Conservation (phyloP, 1,284 basidiomycete genomes). For the Puccinia coronata region DNA sequence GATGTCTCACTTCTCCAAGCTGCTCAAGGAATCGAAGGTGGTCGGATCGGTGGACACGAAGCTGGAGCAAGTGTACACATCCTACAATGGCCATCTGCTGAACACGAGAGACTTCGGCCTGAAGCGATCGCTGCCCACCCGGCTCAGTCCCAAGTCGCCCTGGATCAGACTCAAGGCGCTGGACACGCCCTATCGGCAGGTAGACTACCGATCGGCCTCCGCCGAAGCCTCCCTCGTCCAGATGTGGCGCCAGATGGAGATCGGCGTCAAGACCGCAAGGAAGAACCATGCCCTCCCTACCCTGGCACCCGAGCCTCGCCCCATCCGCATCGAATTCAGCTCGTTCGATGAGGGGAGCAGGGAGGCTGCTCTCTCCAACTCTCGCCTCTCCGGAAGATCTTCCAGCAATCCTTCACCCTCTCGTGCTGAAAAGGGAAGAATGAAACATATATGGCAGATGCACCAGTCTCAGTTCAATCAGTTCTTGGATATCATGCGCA, state of each 20-base stretch:
- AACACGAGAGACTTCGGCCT: constrained; percentile 44
- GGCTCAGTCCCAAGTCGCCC: constrained; percentile 34
- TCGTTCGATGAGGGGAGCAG: constrained; percentile 36
- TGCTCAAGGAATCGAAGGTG: constrained; percentile 49
- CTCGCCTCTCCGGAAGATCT: neutral
- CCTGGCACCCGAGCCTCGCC: constrained; percentile 26
- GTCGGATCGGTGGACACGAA: constrained; percentile 34
- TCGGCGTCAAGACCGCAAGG: constrained; percentile 38
- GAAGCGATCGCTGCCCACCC: constrained; percentile 36
- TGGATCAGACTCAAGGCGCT: constrained; percentile 46
- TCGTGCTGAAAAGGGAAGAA: constrained; percentile 16
- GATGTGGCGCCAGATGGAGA: constrained; percentile 44
- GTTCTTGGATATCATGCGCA: constrained; percentile 37
- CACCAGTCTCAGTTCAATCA: constrained; percentile 41
- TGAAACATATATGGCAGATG: constrained; percentile 51
- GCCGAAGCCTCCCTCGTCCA: constrained; percentile 30
- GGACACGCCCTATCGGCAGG: constrained; percentile 40
- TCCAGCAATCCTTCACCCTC: neutral
- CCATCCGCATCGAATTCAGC: constrained; percentile 45
- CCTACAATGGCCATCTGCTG: constrained; percentile 38
- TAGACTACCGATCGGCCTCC: constrained; percentile 45
- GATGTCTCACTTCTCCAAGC: constrained; percentile 38
- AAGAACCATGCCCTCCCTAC: constrained; percentile 36
- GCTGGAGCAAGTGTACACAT: constrained; percentile 47
- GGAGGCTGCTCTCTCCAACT: neutral